A percentile compares a stretch with the other conserved stretches of the same genome.
Conservation (phyloP, 768 basidiomycete species). For the Nevesoporus exiguus region DNA sequence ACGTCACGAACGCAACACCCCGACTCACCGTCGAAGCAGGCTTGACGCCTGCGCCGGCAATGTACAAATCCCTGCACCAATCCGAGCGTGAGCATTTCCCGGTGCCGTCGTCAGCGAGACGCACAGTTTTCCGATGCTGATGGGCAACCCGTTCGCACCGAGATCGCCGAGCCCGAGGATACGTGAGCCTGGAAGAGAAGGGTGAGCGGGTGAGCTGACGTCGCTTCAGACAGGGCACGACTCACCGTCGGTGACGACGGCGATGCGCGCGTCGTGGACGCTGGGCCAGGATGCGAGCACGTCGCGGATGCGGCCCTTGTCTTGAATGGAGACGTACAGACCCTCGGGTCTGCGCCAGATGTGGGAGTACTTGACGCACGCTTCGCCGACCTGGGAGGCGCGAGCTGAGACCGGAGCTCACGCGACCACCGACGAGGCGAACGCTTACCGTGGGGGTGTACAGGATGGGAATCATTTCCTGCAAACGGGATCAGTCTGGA, state of each 20-base stretch:
- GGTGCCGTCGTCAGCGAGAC: conserved; percentile 16
- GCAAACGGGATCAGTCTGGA: background rate
- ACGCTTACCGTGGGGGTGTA: conserved; percentile 67
- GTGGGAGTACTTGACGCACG: conserved; percentile 66
- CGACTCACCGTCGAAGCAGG: conserved; percentile 42
- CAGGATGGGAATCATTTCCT: conserved; percentile 63
- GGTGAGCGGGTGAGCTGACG: background rate
- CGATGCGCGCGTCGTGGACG: conserved; percentile 49
- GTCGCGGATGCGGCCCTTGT: conserved; percentile 60
- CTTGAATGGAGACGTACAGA: conserved; percentile 58
- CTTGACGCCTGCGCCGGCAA: conserved; percentile 66
- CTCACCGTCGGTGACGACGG: conserved; percentile 74
- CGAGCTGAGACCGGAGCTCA: background rate
- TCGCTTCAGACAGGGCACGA: background rate
- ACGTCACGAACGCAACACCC: background rate
- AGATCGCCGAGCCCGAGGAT: conserved; percentile 65
- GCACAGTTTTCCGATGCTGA: conserved; percentile 72
- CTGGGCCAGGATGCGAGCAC: conserved; percentile 53
- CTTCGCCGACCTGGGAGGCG: conserved; percentile 52
- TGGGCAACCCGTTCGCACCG: conserved; percentile 42
- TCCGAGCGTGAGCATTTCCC: background rate
- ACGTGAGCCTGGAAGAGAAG: conserved; percentile 44
- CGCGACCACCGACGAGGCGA: background rate
- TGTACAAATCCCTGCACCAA: conserved; percentile 54
- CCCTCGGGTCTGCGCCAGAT: conserved; percentile 66